These are phyloP conservation scores for Coemansia sp. DNA, from an alignment of 192 early-diverging fungal genomes.

Conservation along the genomic window DNA sequence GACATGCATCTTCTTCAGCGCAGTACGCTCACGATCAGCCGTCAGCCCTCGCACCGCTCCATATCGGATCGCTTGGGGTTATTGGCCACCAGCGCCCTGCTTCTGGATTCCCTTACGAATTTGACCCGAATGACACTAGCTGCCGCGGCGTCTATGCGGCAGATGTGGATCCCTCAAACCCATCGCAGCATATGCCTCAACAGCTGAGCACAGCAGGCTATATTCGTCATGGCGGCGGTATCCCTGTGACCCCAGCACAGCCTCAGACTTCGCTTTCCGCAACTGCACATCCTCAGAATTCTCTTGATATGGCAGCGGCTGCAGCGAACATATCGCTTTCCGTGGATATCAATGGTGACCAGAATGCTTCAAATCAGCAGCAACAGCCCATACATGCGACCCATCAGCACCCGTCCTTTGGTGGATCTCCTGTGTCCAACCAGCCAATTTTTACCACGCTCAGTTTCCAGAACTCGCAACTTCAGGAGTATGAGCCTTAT, in stretches of 20 bases:
- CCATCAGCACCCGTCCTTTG: conserved; percentile 37
- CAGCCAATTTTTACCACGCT: conserved; percentile 48
- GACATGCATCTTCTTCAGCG: conserved; percentile 26
- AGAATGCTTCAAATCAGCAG: conserved; percentile 15
- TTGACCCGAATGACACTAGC: conserved; percentile 42
- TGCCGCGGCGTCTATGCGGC: conserved; percentile 42
- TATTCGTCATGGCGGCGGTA: conserved; percentile 34
- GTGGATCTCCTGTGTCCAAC: conserved; percentile 32
- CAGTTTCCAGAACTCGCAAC: conserved; percentile 44
- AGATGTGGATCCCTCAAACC: conserved; percentile 37
- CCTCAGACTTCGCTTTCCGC: conserved; percentile 7
- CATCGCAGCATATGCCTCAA: conserved; percentile 27
- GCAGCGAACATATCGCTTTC: conserved; percentile 36
- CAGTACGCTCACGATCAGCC: conserved; percentile 54
- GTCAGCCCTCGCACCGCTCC: conserved; percentile 41
- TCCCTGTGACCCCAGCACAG: conserved; percentile 32
- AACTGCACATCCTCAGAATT: conserved; percentile 22
- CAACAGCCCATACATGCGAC: conserved; percentile 25
- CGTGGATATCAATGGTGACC: conserved; percentile 37
- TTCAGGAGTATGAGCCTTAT: conserved; percentile 51
- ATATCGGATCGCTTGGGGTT: conserved; percentile 38
- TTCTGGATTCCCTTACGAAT: conserved; percentile 43
- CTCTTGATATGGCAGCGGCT: conserved; percentile 31
- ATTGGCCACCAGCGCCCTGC: conserved; percentile 43
- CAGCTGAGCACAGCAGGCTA: conserved; percentile 39